Evolutionary conservation across 192 early-diverging fungal genomes (phyloP), one percentile per base, ranked within the genome.

Genomic region (Coemansia furcata): DNA sequence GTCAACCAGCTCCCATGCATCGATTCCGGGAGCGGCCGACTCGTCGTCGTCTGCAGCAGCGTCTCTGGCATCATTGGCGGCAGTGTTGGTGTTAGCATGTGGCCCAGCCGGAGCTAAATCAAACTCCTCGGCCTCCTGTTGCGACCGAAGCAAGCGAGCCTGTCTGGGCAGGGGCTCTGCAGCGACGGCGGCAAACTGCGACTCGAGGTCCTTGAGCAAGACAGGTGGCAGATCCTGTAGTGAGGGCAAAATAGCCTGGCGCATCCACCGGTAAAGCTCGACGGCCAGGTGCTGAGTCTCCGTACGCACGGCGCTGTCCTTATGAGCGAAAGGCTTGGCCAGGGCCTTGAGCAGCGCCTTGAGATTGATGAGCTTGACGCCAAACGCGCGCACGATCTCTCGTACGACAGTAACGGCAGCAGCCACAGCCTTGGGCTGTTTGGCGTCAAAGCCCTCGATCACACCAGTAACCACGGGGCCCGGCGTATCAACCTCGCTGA

Each of bases 211-310:
- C 76, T 97, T 97, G 15, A 90, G 73, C 72, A 98, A 94, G 3
- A 99, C 94, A 0, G 98, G 97, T 62, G 98, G 96, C 68, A 99
- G 72, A 8, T 97, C 93, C 32, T 84, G 84, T 39, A 99, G 73
- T 57, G 88, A 92, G 19, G 87, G 82, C 59, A 86, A 80, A 33
- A 98, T 86, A 2, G 94, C 95, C 40, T 86, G 84, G 21, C 94
- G 91, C 58, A 99, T 86, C 94, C 95, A 99, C 43, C 92, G 87
- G 69, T 95, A 98, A 60, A 99, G 72, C 82, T 98, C 97, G 42
- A 96, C 79, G 0, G 91, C 85, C 52, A 98, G 74, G 12, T 70
- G 68, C 77, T 85, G 77, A 6, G 93, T 92, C 85, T 99, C 98
- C 14, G 85, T 85, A 49, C 98, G 86, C 14, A 99, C 97, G 54